These are phyloP conservation scores for Monosporascus sp. DNA, from an alignment of 2,329 filamentous ascomycete genomes.

Conservation along the genomic window DNA sequence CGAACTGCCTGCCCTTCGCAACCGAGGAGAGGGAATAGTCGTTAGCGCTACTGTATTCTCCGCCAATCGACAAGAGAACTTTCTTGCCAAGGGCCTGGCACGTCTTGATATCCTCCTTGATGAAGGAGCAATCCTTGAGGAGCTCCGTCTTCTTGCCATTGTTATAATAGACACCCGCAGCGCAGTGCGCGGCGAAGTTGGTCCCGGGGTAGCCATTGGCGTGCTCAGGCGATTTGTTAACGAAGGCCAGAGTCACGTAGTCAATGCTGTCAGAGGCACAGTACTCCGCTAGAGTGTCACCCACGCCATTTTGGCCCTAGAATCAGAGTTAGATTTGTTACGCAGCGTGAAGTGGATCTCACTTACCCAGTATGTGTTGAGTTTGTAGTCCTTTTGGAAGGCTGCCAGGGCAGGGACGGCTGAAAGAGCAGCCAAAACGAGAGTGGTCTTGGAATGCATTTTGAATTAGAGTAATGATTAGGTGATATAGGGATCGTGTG, in stretches of 20 bases:
- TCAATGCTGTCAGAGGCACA: slow-evolving; percentile 32
- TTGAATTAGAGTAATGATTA: slow-evolving; percentile 10
- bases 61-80: slow-evolving; percentile 59
- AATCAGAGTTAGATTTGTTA: background rate
- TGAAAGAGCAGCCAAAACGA: slow-evolving; percentile 13
- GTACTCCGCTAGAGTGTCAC: slow-evolving; percentile 15
- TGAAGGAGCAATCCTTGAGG: slow-evolving; percentile 26
- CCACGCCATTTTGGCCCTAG: slow-evolving; percentile 16
- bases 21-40: slow-evolving; percentile 30
- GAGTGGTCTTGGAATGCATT: slow-evolving; percentile 17
- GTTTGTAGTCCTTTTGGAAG: slow-evolving; percentile 16
- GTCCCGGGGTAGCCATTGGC: slow-evolving; percentile 30
- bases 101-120: slow-evolving; percentile 30
- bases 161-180: slow-evolving; percentile 24
- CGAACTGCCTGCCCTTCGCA: slow-evolving; percentile 28
- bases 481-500: slow-evolving; percentile 16
- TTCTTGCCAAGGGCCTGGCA: slow-evolving; percentile 58
- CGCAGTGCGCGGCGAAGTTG: slow-evolving; percentile 35
- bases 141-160: slow-evolving; percentile 23
- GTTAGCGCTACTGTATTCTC: slow-evolving; percentile 29
- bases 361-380: slow-evolving; percentile 23
- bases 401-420: slow-evolving; percentile 13
- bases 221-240: slow-evolving; percentile 34
- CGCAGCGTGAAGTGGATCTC: background rate
- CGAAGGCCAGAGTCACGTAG: slow-evolving; percentile 34